phyloP scores from a whole-genome alignment of 345 rosid species.

The Salix suchowensis region DNA sequence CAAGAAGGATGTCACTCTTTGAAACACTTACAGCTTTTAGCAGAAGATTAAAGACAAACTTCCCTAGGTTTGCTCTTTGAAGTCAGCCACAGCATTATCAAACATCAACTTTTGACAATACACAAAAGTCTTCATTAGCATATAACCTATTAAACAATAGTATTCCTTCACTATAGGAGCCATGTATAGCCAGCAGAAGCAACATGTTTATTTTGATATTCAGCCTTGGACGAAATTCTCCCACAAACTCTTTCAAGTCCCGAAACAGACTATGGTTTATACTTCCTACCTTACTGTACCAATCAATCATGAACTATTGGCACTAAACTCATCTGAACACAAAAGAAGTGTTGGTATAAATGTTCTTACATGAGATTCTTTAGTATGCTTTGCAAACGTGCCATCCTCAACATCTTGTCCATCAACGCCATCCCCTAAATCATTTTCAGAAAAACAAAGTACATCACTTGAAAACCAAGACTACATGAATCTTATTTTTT shows the following conservation, averaged over 20 bases:
- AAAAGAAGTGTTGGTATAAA: background rate
- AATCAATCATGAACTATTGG: background rate
- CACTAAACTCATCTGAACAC: background rate
- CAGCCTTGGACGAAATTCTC: background rate
- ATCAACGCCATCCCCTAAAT: constrained; percentile 37
- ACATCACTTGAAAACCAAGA: background rate
- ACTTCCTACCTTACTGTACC: background rate
- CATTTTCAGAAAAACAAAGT: constrained; percentile 1
- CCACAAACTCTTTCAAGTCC: background rate
- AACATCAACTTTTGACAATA: background rate
- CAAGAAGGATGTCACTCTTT: background rate
- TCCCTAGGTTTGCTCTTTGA: background rate
- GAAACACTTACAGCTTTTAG: background rate
- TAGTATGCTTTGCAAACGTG: constrained; percentile 27
- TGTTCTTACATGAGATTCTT: constrained; percentile 32
- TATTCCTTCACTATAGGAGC: background rate
- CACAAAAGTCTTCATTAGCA: background rate
- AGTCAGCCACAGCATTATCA: background rate
- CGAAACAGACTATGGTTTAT: background rate
- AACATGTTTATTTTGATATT: background rate
- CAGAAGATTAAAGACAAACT: background rate
- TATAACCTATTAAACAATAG: background rate
- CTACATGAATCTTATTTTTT: background rate
- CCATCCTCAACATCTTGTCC: constrained; percentile 21
- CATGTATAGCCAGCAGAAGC: background rate